Conservation (phyloP, 2,329 filamentous ascomycete species). For the Corniculantispora saksenae region DNA sequence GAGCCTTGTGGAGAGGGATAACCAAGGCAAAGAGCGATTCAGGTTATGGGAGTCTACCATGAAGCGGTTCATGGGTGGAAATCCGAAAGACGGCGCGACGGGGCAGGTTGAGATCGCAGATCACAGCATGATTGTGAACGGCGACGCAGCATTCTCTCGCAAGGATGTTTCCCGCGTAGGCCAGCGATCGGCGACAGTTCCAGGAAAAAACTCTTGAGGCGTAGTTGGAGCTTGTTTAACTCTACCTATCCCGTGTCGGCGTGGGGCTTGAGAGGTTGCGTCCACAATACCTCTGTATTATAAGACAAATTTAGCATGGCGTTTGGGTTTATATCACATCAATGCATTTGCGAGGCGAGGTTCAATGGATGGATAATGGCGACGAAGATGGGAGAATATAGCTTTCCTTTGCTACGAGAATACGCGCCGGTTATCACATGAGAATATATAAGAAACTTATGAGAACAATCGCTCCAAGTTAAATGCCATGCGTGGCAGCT, state of each 20-base stretch:
- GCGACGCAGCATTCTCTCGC: slow-evolving; percentile 53
- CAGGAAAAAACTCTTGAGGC: slow-evolving; percentile 7
- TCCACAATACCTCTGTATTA: slow-evolving; percentile 1
- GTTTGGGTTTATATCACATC: neutral
- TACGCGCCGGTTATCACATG: neutral
- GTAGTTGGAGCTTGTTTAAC: neutral
- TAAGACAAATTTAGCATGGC: neutral
- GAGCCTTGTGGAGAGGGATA: slow-evolving; percentile 53
- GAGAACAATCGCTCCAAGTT: too few relatives aligned
- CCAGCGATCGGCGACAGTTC: slow-evolving; percentile 36
- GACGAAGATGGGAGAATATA: neutral
- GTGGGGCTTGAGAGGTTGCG: neutral
- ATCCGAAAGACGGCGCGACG: slow-evolving; percentile 33
- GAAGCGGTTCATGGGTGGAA: slow-evolving; percentile 50
- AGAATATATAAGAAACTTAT: too few relatives aligned
- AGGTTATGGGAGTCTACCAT: slow-evolving; percentile 63
- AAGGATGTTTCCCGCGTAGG: slow-evolving; percentile 53
- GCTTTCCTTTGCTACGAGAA: neutral
- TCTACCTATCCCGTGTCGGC: neutral
- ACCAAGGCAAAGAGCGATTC: slow-evolving; percentile 55
- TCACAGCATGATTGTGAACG: slow-evolving; percentile 66
- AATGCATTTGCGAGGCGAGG: neutral
- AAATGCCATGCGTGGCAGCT: too few relatives aligned
- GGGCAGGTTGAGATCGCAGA: slow-evolving; percentile 57
- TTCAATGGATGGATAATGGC: neutral